Evolutionary conservation across 106 monocot species (phyloP), one percentile per base, ranked within the genome.

Genomic region (Acorus gramineus): DNA sequence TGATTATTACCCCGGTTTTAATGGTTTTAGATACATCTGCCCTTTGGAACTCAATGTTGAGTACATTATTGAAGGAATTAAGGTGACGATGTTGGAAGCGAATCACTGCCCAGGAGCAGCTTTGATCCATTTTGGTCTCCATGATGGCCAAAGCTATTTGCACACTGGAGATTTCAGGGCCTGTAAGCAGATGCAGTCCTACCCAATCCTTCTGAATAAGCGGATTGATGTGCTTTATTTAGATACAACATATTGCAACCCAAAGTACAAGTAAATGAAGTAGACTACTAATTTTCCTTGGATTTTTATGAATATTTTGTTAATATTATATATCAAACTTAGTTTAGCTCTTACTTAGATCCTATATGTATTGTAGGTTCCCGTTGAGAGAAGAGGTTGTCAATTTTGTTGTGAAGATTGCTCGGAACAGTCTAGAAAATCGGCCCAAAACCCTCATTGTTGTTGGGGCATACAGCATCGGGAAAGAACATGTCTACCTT

Each of bases 101-200:
- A 87, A 87, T 72, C 86, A 87, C 61, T 87, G 86, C 68, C 86
- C 86, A 50, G 86, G 86, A 68, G 86, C 83, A 71, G 83, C 83
- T 53, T 57, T 87, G 53, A 74, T 87, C 56, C 76, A 77, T 76
- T 80, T 83, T 68, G 50, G 69, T n/a, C 56, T 83, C 8, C 65
- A 44, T 4, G 77, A 87, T 79, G 86, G 83, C 49, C 62, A 53
- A 46, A 66, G 68, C 46, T 80, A 79, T 72, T 69, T 87, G 11
- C 86, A 87, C 14, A 87, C 83, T 44, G 86, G 86, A 42, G 86
- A 87, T 80, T 86, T 86, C 60, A 77, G 86, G 78, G 86, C 86
- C 55, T 83, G 60, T 55, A 77, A 86, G 55, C 53, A 48, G 49
- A 87, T 87, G 83, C 80, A 78, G 42, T 71, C 77, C 3, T 57